Conservation (phyloP, 192 early-diverging fungal genomes). For the Mortierella alpina region DNA sequence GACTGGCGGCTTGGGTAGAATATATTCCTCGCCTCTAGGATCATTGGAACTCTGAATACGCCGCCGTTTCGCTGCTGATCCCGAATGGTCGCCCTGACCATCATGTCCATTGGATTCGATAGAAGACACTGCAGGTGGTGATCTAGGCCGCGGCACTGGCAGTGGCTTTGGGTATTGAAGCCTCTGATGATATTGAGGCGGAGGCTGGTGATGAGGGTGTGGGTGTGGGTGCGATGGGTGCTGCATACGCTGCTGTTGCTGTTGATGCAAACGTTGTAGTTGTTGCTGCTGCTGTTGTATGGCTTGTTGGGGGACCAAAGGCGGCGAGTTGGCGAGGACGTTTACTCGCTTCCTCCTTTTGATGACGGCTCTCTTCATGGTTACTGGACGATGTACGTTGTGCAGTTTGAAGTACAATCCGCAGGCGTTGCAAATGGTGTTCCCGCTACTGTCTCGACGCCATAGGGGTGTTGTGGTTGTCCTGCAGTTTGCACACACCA, state of each 20-base stretch:
- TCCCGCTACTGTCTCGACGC: slow-evolving; percentile 77
- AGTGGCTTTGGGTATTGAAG: slow-evolving; percentile 39
- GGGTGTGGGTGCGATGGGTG: slow-evolving; percentile 13
- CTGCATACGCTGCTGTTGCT: slow-evolving; percentile 13
- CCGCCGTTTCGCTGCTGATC: slow-evolving; percentile 19
- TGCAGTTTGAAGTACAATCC: slow-evolving; percentile 93
- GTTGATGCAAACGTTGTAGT: slow-evolving; percentile 19
- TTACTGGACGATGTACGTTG: slow-evolving; percentile 82
- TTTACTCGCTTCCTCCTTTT: slow-evolving; percentile 77
- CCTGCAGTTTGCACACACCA: slow-evolving; percentile 78
- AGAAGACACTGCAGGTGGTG: slow-evolving; percentile 17
- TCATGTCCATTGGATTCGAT: slow-evolving; percentile 19
- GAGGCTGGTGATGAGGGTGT: slow-evolving; percentile 23
- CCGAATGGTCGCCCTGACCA: slow-evolving; percentile 18
- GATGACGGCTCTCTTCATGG: slow-evolving; percentile 80
- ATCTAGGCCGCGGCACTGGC: slow-evolving; percentile 20
- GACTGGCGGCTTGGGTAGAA: slow-evolving; percentile 8
- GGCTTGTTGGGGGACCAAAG: slow-evolving; percentile 4
- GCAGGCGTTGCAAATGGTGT: slow-evolving; percentile 87
- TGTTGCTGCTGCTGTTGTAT: slow-evolving; percentile 16
- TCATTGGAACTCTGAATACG: slow-evolving; percentile 14
- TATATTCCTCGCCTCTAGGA: slow-evolving; percentile 23
- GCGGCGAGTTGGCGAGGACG: slow-evolving; percentile 39
- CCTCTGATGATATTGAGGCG: slow-evolving; percentile 24
- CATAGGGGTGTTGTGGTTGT: slow-evolving; percentile 85